phyloP scores from a whole-genome alignment of 805 yeast genomes.

The Hanseniaspora meyeri region DNA sequence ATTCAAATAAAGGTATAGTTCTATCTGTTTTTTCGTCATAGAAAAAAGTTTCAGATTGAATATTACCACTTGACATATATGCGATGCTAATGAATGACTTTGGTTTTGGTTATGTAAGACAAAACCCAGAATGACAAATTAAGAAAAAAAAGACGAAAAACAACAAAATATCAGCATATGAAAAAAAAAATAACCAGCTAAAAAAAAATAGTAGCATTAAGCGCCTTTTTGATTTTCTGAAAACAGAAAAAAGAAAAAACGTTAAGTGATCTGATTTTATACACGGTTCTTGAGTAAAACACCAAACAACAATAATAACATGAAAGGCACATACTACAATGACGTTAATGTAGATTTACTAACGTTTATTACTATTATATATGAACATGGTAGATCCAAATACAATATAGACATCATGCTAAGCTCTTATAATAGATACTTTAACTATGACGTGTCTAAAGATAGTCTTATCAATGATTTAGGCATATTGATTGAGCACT shows the following conservation, averaged over 20 bases:
- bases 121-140: background rate
- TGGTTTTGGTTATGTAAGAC: background rate
- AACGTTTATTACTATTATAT: background rate
- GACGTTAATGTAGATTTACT: slow-evolving; percentile 4
- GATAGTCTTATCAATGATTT: background rate
- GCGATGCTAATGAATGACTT: background rate
- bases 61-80: background rate
- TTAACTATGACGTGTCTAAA: background rate
- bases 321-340: background rate
- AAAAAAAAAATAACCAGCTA: no score
- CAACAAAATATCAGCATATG: background rate
- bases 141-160: background rate
- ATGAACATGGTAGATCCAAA: background rate
- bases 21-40: slow-evolving; percentile 33
- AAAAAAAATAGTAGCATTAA: no score
- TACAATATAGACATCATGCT: slow-evolving; percentile 3
- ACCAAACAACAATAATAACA: background rate
- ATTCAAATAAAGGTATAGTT: slow-evolving; percentile 38
- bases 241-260: no score
- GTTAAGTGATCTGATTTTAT: no score
- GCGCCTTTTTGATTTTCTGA: no score
- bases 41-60: slow-evolving; percentile 27
- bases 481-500: background rate
- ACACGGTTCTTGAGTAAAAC: no score
- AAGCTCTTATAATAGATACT: slow-evolving; percentile 1